Evolutionary conservation across 176 grass and related monocot genomes (phyloP), one percentile per base, ranked within the genome.

Genomic region (Hyparrhenia diplandra): DNA sequence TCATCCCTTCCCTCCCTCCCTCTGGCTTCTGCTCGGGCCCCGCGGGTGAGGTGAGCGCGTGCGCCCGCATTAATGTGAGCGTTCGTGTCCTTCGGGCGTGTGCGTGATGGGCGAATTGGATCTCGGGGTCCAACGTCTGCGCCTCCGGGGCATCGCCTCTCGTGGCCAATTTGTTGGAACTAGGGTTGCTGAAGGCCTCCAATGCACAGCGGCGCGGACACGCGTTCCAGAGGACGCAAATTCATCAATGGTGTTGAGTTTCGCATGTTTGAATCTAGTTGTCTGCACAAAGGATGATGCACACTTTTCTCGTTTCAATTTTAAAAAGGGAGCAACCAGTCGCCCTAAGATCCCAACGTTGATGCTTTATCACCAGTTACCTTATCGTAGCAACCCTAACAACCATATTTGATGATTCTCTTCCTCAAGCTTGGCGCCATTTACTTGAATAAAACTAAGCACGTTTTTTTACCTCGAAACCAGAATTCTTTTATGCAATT

Each of bases 151-250:
- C 30, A 72, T 13, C 6, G 65, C 42, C 63, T 74, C 47, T 29
- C 25, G 18, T 36, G 54, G 58, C 16, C 21, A 80, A 46, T 89
- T 64, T 77, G 87, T 45, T 57, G 41, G 20, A 46, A 29, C 67
- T 89, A 89, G 87, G 87, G 87, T 89, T 85, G 76, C 8, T 74
- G 43, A 69, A 20, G 51, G 4, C 27, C 24, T 71, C 10, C 10
- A 37, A 64, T 55, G 23, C 18, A 25, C 6, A 31, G 29, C 23
- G 13, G 8, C n/a, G 16, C 8, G 27, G 30, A 43, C 63, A 18
- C 13, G 29, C 8, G 21, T 36, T n/a, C 10, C 17, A 14, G 13
- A 39, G 24, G 18, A 37, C 58, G 10, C 16, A 27, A 8, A 18
- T 68, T 75, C 5, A 36, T 59, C 16, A 5, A 35, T 3, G 12